phyloP scores from a whole-genome alignment of 768 basidiomycete genomes.

The Agaricus blazei region DNA sequence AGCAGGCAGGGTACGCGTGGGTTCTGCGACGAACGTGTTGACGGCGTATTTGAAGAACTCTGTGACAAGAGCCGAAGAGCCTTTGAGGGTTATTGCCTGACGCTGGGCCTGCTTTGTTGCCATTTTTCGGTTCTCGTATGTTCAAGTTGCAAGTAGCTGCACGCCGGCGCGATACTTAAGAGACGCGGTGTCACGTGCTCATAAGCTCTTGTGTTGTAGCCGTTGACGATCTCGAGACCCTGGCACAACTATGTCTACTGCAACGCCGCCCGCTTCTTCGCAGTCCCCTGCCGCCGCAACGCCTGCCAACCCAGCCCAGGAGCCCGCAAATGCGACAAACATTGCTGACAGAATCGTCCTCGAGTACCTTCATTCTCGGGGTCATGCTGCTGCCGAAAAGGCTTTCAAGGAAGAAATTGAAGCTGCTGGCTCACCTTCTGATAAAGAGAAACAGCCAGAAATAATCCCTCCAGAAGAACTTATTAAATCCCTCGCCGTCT shows the following conservation, averaged over 20 bases:
- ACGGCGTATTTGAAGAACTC: slow-evolving; percentile 99
- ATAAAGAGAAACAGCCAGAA: slow-evolving; percentile 37
- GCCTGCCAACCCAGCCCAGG: slow-evolving; percentile 35
- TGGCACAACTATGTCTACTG: slow-evolving; percentile 31
- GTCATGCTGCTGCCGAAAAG: slow-evolving; percentile 44
- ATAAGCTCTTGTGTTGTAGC: not conserved
- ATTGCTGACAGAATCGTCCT: slow-evolving; percentile 38
- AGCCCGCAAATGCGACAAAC: slow-evolving; percentile 28
- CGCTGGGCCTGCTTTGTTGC: slow-evolving; percentile 49
- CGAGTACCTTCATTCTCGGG: slow-evolving; percentile 46
- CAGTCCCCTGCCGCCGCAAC: slow-evolving; percentile 45
- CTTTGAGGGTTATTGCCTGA: slow-evolving; percentile 91
- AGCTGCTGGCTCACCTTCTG: slow-evolving; percentile 32
- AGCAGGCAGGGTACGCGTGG: slow-evolving; percentile 9
- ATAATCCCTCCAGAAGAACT: slow-evolving; percentile 45
- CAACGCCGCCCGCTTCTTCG: slow-evolving; percentile 47
- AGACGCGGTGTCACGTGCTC: slow-evolving; percentile 28
- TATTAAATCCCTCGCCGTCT: slow-evolving; percentile 56
- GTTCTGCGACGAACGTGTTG: slow-evolving; percentile 67
- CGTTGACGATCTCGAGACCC: not conserved
- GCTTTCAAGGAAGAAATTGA: slow-evolving; percentile 41
- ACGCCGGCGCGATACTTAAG: not conserved
- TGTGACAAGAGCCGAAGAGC: slow-evolving; percentile 88
- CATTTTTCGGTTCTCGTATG: slow-evolving; percentile 15
- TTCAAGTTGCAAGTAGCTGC: not conserved